Evolutionary conservation across 176 grass and related monocot species (phyloP), one percentile per base, ranked within the genome.

Genomic region (Triticum urartu): DNA sequence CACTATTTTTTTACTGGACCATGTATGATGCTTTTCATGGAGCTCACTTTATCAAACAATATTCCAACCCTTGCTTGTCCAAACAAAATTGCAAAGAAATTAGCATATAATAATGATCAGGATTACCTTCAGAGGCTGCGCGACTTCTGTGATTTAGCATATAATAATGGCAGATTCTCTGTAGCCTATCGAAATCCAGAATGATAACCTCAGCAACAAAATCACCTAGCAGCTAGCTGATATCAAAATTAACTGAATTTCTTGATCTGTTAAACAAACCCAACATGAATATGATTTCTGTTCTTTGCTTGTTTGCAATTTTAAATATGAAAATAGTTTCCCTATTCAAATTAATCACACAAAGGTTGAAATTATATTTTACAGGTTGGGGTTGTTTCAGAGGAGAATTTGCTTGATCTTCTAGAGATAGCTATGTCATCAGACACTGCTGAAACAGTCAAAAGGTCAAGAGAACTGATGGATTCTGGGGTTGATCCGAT

Each of bases 381-480:
- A 42, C 72, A 98, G 97, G 92, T 95, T 82, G 97, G 97, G 38
- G 92, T 98, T 83, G 97, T 95, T 78, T 95, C 97, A 32, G 97
- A 98, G 71, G 97, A 96, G 87, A 98, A 98, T 79, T 89, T 98
- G 77, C 90, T 98, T 74, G 94, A 98, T 81, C 91, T 98, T 64
- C 85, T 98, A 81, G 97, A 98, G 90, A 87, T 95, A 85, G 92
- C 97, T 25, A 98, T 98, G 97, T 98, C 97, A 84, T 94, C 94
- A 88, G 87, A 95, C 85, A 98, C 94, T 81, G 88, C 94, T 2
- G 97, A 98, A 86, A 98, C 97, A 58, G 92, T 98, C 6, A 98
- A 94, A 92, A 90, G 90, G 84, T 98, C 97, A 3, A 91, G 97
- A 90, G 97, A 94, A 32, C 81, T 98, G 69, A 92, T 98, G 97